Evolutionary conservation across 441 rosid genomes (phyloP), one percentile per base, ranked within the genome.

Genomic region (Corymbia citriodora): DNA sequence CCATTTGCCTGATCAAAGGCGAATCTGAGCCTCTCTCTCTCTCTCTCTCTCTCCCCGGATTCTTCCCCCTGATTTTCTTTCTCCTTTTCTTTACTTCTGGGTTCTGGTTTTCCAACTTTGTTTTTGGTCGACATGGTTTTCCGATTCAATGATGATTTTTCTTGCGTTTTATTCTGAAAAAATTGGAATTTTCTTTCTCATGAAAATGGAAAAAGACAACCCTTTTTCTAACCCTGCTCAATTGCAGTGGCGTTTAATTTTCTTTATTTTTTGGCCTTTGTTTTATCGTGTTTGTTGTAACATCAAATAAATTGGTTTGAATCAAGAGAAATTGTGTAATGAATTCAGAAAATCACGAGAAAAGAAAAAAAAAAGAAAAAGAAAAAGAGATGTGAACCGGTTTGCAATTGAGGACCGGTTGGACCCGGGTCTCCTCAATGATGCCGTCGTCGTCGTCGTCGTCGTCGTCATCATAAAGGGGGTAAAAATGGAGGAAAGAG

Each of bases 301-400:
- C 40, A 0, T 0, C 7, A 9, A 16, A 4, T 8, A 9, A 68
- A 68, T 68, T 31, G 18, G 0, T 31, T 8, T 2, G 31, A 68
- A 68, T 70, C 18, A 21, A 33, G 14, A 18, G 48, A 19, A 33
- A 18, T 70, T 70, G 49, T 40, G 15, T 72, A 6, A 72, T 36
- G 1, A 21, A 72, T 36, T 21, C 21, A 2, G 27, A 72, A 36
- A 72, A 36, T 36, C 27, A 19, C 21, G 49, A 19, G 23, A 72
- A 33, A 61, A 61, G 16, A 70, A 18, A 31, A 17, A 13, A 72
- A 12, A 27, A 61, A 0, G 12, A 61, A 3, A 15, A 10, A 1
- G 16, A 52, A 5, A 16, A 2, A 1, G 14, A 33, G 81, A 72
- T 19, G 1, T 36, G 82, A 40, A 21, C 83, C 50, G 27, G 82